A percentile compares a stretch with the other conserved stretches of the same genome.
Evolutionary conservation across 2,329 filamentous ascomycete genomes (phyloP).

Genomic region (Harringtonia aguacate): DNA sequence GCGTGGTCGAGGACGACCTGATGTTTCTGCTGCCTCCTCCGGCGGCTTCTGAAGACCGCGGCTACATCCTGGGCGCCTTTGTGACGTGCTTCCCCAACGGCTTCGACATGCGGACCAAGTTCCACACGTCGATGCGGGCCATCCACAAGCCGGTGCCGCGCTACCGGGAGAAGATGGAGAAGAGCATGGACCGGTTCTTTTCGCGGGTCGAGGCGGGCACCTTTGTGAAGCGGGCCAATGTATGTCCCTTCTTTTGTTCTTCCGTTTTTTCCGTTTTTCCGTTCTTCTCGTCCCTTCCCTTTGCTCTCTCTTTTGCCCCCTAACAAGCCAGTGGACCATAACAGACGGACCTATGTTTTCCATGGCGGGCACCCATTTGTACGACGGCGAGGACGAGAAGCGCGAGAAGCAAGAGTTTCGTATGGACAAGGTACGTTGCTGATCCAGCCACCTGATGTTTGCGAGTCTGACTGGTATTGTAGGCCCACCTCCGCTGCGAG

Average conservation of each 20-base stretch:
- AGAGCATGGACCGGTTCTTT: neutral
- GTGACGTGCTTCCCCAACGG: neutral
- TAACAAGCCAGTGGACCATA: neutral
- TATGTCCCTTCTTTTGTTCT: neutral
- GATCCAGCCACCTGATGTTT: too few species aligned
- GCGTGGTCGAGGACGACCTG: neutral
- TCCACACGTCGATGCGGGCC: neutral
- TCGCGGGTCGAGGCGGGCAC: neutral
- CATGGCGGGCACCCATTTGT: too few species aligned
- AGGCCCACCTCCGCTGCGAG: neutral
- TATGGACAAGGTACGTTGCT: too few species aligned
- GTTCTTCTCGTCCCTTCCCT: too few species aligned
- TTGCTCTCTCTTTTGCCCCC: too few species aligned
- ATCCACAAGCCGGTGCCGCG: neutral
- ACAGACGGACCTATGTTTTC: too few species aligned
- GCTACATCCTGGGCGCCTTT: neutral
- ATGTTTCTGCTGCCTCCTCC: neutral
- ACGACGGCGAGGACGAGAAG: too few species aligned
- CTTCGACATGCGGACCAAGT: neutral
- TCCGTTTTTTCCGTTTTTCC: neutral
- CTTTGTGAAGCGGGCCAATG: neutral
- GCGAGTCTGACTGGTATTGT: too few species aligned
- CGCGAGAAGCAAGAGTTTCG: too few species aligned
- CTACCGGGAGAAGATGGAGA: neutral
- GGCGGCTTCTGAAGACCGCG: too few species aligned